These are phyloP conservation scores for Sequoiadendron giganteum DNA, from an alignment of 75 land plant genomes.

Conservation along the genomic window DNA sequence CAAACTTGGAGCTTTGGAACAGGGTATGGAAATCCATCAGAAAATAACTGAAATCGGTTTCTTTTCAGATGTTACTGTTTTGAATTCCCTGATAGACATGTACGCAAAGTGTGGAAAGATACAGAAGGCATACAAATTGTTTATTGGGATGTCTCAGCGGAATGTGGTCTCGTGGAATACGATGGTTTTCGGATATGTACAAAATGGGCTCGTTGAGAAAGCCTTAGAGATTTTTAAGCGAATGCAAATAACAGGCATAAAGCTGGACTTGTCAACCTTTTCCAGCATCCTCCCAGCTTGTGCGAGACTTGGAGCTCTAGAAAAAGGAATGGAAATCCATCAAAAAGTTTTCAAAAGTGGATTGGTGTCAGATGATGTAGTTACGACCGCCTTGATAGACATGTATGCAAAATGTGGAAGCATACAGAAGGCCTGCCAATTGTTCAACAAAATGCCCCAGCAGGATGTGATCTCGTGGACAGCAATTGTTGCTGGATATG, in stretches of 20 bases:
- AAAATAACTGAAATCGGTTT: constrained; percentile 14
- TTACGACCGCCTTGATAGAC: constrained; percentile 19
- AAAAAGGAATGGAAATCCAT: constrained; percentile 18
- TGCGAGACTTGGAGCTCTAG: constrained; percentile 14
- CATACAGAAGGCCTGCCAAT: constrained; percentile 12
- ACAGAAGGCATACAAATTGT: constrained; percentile 14
- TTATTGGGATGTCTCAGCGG: constrained; percentile 17
- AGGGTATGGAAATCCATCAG: constrained; percentile 16
- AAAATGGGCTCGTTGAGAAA: constrained; percentile 14
- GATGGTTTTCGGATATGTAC: constrained; percentile 23
- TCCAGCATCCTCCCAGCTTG: constrained; percentile 23
- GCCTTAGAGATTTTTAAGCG: constrained; percentile 21
- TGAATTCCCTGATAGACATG: constrained; percentile 28
- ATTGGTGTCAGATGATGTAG: constrained; percentile 6
- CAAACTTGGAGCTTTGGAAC: constrained; percentile 12
- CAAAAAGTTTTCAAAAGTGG: constrained; percentile 12
- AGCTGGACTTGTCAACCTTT: constrained; percentile 21
- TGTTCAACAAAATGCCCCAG: constrained; percentile 23
- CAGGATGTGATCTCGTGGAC: constrained; percentile 21
- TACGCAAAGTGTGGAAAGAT: constrained; percentile 28
- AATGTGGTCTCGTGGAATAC: constrained; percentile 28
- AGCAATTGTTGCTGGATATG: constrained; percentile 23
- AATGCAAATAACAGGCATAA: constrained; percentile 21
- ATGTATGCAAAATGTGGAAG: constrained; percentile 28
- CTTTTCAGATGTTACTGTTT: constrained; percentile 7